Evolutionary conservation across 139 green algal species (phyloP).

Genomic region (Chlorella sp.): DNA sequence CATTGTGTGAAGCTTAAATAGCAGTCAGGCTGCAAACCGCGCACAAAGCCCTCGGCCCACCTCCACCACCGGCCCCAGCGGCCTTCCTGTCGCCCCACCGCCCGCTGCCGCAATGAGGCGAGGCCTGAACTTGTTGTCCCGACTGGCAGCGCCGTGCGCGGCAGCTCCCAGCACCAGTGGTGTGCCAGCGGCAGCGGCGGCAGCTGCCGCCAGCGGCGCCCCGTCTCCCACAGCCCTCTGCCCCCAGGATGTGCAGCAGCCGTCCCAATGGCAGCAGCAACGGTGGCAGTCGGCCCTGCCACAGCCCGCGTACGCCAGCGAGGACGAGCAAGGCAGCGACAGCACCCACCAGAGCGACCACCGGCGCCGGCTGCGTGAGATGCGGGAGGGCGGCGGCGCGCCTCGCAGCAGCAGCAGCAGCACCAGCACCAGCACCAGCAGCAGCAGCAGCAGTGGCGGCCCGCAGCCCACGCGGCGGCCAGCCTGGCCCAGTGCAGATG

Average conservation of each 20-base stretch:
- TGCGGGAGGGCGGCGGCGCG: neutral
- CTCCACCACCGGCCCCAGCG: too few relatives aligned
- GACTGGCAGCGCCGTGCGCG: neutral
- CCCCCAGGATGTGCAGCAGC: slow-evolving; percentile 20
- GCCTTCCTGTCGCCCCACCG: too few relatives aligned
- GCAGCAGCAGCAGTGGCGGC: neutral
- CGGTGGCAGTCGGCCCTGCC: slow-evolving; percentile 25
- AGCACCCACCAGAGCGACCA: neutral
- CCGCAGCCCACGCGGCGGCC: neutral
- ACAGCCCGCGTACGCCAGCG: neutral
- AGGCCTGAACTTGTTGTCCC: neutral
- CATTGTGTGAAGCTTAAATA: too few relatives aligned
- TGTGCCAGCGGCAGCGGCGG: neutral
- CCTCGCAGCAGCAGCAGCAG: neutral
- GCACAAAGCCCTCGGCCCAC: too few relatives aligned
- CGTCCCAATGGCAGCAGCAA: neutral
- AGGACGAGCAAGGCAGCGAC: neutral
- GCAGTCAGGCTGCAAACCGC: too few relatives aligned
- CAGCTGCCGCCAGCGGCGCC: neutral
- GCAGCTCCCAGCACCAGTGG: neutral
- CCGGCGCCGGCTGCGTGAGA: slow-evolving; percentile 10
- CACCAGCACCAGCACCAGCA: neutral
- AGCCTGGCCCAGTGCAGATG: neutral
- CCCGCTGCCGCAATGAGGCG: neutral
- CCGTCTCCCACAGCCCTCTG: neutral